These are phyloP conservation scores for Yamadazyma laniorum DNA, from an alignment of 805 yeast species.

Conservation along the genomic window DNA sequence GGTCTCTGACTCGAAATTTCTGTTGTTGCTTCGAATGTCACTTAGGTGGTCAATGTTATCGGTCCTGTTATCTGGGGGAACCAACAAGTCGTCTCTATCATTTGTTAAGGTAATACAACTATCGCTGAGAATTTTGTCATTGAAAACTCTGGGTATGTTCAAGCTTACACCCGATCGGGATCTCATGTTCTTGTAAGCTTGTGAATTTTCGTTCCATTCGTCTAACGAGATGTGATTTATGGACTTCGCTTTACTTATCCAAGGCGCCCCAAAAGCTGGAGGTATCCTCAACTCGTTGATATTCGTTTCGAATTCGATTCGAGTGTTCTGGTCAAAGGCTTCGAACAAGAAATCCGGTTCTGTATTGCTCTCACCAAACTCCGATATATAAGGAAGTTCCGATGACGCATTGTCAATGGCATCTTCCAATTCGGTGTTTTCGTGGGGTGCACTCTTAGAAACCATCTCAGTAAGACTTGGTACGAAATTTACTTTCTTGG, in stretches of 20 bases:
- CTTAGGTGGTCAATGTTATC: slow-evolving; percentile 30
- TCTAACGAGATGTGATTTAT: slow-evolving; percentile 25
- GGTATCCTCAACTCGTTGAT: slow-evolving; percentile 6
- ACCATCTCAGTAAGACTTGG: not conserved
- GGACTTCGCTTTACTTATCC: slow-evolving; percentile 12
- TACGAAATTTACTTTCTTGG: not conserved
- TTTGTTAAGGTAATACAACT: slow-evolving; percentile 9
- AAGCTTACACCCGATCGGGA: slow-evolving; percentile 22
- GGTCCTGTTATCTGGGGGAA: slow-evolving; percentile 10
- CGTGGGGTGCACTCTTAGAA: not conserved
- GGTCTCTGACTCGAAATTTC: slow-evolving; percentile 1
- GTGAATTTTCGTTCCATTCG: slow-evolving; percentile 30
- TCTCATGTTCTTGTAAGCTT: slow-evolving; percentile 23
- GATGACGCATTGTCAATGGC: slow-evolving; percentile 4
- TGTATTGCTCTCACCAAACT: slow-evolving; percentile 22
- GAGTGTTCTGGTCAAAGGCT: slow-evolving; percentile 24
- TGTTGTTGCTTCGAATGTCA: slow-evolving; percentile 18
- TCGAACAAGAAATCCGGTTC: slow-evolving; percentile 13
- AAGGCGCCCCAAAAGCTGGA: slow-evolving; percentile 8
- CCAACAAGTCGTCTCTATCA: slow-evolving; percentile 7
- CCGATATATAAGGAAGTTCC: slow-evolving; percentile 22
- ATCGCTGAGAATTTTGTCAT: slow-evolving; percentile 16
- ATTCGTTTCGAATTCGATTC: slow-evolving; percentile 4
- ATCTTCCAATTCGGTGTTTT: not conserved
- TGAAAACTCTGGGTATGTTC: slow-evolving; percentile 18